These are phyloP conservation scores for Hordeum pubiflorum DNA, from an alignment of 202 grass and related monocot genomes.

Conservation along the genomic window DNA sequence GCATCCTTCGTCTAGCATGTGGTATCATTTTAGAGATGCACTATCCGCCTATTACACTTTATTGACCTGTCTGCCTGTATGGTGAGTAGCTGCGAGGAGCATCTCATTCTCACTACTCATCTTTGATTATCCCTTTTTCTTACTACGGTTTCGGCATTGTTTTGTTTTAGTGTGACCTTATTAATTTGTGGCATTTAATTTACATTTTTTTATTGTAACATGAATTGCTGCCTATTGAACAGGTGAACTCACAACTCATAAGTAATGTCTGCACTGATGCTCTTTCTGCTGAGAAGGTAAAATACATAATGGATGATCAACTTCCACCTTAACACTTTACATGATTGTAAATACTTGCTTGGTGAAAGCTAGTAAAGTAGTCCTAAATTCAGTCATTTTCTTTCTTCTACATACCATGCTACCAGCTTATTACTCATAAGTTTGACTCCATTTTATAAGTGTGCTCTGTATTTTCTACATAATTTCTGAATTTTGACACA, in stretches of 20 bases:
- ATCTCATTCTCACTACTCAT: not conserved
- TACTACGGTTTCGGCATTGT: not conserved
- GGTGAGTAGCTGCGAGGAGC: not conserved
- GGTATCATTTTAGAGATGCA: not conserved
- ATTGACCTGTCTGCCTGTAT: not conserved
- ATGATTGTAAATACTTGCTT: not conserved
- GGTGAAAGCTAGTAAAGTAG: not conserved
- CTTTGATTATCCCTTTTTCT: not conserved
- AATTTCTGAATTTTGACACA: not conserved
- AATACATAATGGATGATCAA: not conserved
- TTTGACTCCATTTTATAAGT: conserved; percentile 8
- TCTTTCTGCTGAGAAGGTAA: conserved; percentile 83
- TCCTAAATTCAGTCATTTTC: not conserved
- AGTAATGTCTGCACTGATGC: conserved; percentile 78
- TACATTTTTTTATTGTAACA: not conserved
- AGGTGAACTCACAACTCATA: conserved; percentile 78
- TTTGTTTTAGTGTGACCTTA: not conserved
- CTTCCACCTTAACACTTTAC: conserved; percentile 1
- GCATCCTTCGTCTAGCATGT: not conserved
- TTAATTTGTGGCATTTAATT: not conserved
- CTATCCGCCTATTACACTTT: not conserved
- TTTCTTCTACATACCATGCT: not conserved
- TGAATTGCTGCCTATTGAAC: conserved; percentile 5
- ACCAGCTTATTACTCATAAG: not conserved
- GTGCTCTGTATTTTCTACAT: not conserved